Conservation (phyloP, 2,329 filamentous ascomycete species). For the Alternaria sp. region DNA sequence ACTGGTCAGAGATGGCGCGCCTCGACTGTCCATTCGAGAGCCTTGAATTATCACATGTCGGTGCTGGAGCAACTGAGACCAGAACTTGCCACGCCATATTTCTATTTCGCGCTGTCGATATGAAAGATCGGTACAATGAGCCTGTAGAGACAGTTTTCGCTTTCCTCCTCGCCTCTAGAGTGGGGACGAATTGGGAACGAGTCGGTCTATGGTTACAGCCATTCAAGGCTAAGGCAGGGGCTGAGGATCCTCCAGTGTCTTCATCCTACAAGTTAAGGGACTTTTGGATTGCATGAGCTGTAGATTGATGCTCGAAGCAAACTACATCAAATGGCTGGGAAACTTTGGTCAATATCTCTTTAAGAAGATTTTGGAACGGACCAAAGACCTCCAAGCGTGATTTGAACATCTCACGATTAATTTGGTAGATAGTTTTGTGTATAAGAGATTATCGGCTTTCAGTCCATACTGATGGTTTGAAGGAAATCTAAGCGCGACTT, state of each 20-base stretch:
- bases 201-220: neutral
- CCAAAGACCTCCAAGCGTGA: neutral
- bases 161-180: neutral
- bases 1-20: neutral
- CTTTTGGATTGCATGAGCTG: neutral
- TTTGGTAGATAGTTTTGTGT: neutral
- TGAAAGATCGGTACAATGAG: neutral
- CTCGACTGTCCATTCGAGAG: neutral
- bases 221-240: neutral
- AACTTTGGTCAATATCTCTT: no score
- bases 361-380: no score
- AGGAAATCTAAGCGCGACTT: no score
- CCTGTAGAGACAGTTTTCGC: neutral
- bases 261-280: neutral
- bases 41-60: neutral
- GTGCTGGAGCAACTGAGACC: accelerated
- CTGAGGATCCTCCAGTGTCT: neutral
- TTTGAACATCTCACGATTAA: no score
- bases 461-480: no score
- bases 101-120: neutral
- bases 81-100: neutral
- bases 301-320: accelerated
- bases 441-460: neutral
- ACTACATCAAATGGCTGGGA: no score
- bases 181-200: neutral